Evolutionary conservation across 139 green algal genomes (phyloP), one percentile per base, ranked within the genome.

Genomic region (Chlorokybus atmophyticus): DNA sequence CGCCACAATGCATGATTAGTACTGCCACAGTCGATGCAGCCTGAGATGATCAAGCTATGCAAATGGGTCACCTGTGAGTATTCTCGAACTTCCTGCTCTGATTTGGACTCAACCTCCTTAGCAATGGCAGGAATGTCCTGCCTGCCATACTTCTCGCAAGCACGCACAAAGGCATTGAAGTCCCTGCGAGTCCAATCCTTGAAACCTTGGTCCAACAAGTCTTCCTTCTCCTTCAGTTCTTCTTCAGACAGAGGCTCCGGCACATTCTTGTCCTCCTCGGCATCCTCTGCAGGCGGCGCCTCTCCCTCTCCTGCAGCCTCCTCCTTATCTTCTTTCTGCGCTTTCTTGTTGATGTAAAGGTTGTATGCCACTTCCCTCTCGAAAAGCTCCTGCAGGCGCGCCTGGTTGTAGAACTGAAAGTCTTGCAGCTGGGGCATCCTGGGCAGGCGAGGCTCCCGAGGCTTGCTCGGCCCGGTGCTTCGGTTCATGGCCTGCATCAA

Each of bases 391-490:
- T 42, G 29, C n/a, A 75, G 55, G 32, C 83, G 72, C 38, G 28
- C 32, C 14, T 62, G 72, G 69, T 98, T 77, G 79, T 84, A 98
- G 79, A 98, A 98, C 76, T 98, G 91, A 79, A 93, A 96, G 71
- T 98, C 91, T 55, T 87, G 75, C 60, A 75, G 51, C 57, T 80
- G 54, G 1, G 87, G 90, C 83, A 95, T 95, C 71, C 92, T 89
- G 50, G 83, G 78, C 55, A 94, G 64, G 8, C 85, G 76, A 2
- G 80, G 75, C 3, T 78, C 87, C 5, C 47, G 60, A 14, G 64
- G 31, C 38, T 78, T 81, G 29, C 32, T 27, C 7, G 31, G 21
- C 3, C 29, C 61, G 5, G 5, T 6, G 40, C 29, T n/a, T 27
- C 60, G 49, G 4, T 50, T 21, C 65, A 79, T 68, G 7, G 55